phyloP scores from a whole-genome alignment of 148 eudicot species.

The Chenopodium quinoa region DNA sequence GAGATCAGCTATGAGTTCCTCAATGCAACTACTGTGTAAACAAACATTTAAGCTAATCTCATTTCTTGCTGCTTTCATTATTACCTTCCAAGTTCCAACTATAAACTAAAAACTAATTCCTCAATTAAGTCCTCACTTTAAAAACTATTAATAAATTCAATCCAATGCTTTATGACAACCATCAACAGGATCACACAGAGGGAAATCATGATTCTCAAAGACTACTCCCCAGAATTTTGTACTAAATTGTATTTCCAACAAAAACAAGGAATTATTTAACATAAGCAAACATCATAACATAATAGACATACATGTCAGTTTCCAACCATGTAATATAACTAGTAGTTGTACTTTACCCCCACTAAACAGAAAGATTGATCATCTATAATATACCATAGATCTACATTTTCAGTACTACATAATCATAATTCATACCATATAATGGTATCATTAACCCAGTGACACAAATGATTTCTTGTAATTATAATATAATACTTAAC shows the following conservation, averaged over 20 bases:
- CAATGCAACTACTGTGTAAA: not conserved
- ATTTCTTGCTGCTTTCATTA: not conserved
- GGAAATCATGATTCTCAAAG: not conserved
- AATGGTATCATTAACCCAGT: not conserved
- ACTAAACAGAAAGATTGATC: not conserved
- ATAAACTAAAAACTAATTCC: not conserved
- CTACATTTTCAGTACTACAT: not conserved
- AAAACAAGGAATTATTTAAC: not conserved
- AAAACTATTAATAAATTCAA: not conserved
- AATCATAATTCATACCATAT: not conserved
- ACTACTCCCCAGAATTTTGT: not conserved
- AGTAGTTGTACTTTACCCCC: not conserved
- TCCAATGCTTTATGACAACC: constrained; percentile 1
- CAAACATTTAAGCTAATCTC: no score
- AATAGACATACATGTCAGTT: constrained; percentile 1
- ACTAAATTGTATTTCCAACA: not conserved
- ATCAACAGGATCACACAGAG: not conserved
- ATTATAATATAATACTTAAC: not conserved
- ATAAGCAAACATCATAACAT: constrained; percentile 3
- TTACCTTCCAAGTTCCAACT: not conserved
- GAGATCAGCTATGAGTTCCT: not conserved
- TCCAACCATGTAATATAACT: not conserved
- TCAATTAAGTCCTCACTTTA: not conserved
- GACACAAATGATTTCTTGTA: not conserved
- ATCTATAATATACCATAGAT: not conserved